Evolutionary conservation across 2,329 filamentous ascomycete genomes (phyloP).

Genomic region (Venturia carpophila): DNA sequence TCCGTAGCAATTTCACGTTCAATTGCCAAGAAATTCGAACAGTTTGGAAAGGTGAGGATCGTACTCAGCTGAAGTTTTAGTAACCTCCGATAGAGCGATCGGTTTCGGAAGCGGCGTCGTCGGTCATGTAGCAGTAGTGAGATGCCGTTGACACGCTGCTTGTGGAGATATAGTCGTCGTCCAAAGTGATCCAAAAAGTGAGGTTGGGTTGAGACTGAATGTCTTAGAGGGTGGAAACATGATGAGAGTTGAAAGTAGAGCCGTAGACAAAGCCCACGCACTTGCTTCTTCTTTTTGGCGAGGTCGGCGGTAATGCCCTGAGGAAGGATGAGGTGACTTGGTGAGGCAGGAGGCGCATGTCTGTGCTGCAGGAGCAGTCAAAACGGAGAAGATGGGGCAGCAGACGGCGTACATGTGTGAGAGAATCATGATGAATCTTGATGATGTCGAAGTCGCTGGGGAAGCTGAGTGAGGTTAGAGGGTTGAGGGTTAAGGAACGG

Average conservation of each 20-base stretch:
- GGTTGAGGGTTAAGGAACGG: not conserved
- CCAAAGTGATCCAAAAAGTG: not conserved
- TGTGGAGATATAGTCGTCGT: not conserved
- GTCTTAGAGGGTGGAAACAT: not conserved
- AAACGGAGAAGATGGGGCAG: not conserved
- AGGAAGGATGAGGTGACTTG: not conserved
- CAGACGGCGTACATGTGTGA: not conserved
- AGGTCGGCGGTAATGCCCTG: not conserved
- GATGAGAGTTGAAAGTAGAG: not conserved
- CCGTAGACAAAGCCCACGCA: not conserved
- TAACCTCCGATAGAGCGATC: not conserved
- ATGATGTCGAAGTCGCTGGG: not conserved
- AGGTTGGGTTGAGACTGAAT: not conserved
- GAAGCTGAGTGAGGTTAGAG: not conserved
- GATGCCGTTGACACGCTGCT: not conserved
- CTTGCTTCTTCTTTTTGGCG: not conserved
- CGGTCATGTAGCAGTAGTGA: not conserved
- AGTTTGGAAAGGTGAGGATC: not conserved
- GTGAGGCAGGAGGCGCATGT: conserved; percentile 1
- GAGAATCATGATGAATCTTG: not conserved
- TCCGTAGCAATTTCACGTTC: not conserved
- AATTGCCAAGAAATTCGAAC: not conserved
- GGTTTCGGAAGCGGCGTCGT: not conserved
- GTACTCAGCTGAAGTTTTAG: not conserved
- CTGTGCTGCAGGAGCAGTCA: not conserved